Percentiles rank a stretch among this genome's conserved stretches.
phyloP scores from a whole-genome alignment of 805 yeast species.

The Myxozyma vanderwaltii region DNA sequence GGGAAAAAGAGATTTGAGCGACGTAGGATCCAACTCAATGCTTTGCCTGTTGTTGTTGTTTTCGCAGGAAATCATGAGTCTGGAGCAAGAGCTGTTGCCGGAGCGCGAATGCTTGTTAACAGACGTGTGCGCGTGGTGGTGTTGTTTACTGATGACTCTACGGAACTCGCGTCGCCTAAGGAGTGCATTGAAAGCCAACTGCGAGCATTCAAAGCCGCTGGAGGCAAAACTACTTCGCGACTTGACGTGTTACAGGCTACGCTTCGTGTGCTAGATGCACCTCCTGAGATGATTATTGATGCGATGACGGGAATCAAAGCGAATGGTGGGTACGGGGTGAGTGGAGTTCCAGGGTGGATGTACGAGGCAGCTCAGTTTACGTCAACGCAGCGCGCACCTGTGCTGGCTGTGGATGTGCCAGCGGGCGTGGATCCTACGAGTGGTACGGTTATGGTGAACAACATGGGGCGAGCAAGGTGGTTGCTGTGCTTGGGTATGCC shows the following conservation, averaged over 20 bases:
- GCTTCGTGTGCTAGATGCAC: slow-evolving; percentile 56
- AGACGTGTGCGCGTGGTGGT: slow-evolving; percentile 72
- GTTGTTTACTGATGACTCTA: slow-evolving; percentile 22
- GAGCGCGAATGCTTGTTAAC: slow-evolving; percentile 77
- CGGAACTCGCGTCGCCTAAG: slow-evolving; percentile 26
- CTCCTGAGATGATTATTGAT: slow-evolving; percentile 78
- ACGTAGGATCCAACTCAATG: slow-evolving; percentile 74
- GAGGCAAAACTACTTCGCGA: slow-evolving; percentile 62
- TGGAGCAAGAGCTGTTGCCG: slow-evolving; percentile 73
- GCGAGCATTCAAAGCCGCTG: slow-evolving; percentile 57
- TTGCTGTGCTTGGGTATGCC: slow-evolving; percentile 40
- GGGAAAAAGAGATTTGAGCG: slow-evolving; percentile 66
- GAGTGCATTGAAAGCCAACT: slow-evolving; percentile 49
- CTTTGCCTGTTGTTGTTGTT: slow-evolving; percentile 73
- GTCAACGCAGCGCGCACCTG: slow-evolving; percentile 51
- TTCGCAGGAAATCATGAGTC: slow-evolving; percentile 70
- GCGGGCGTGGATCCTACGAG: slow-evolving; percentile 83
- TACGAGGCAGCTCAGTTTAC: slow-evolving; percentile 65
- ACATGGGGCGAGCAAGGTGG: slow-evolving; percentile 39
- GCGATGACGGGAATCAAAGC: slow-evolving; percentile 83
- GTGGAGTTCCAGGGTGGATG: slow-evolving; percentile 30
- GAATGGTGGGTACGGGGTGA: slow-evolving; percentile 39
- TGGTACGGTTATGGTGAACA: slow-evolving; percentile 53
- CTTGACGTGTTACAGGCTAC: slow-evolving; percentile 41
- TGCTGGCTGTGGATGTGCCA: slow-evolving; percentile 75